Evolutionary conservation across 768 basidiomycete genomes (phyloP), one percentile per base, ranked within the genome.

Genomic region (Leccinum fibrillosum): DNA sequence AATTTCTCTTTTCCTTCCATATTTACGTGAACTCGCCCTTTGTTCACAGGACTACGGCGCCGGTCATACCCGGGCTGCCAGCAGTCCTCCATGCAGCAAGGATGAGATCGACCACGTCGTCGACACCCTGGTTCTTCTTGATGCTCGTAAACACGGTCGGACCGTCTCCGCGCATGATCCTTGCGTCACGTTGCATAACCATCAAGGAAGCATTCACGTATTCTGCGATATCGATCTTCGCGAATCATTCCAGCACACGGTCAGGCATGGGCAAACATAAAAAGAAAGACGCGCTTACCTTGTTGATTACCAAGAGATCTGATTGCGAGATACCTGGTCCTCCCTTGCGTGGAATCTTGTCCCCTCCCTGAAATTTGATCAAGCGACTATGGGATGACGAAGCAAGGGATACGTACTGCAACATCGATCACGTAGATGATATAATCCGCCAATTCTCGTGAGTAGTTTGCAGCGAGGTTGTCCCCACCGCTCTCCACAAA

Each of bases 291-390:
- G 42, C 32, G 3, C 54, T 26, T 34, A 88, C 95, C 82, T 99
- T 99, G 79, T 98, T 98, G 65, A 98, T 85, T 25, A 99, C 85
- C 54, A 99, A 77, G 11, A 99, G 77, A 75, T 98, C 97, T 1
- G 94, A 96, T 68, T 94, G 90, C 1, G 94, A 94, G 64, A 99
- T 98, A 10, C 96, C 97, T 2, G 96, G 97, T 1, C 96, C 97
- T 5, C 97, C 96, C 77, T 99, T 99, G 23, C 96, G 81, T 21
- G 97, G 97, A 62, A 99, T 95, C 75, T 99, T 99, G 76, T 99
- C 96, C 1, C 96, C 96, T 10, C 97, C 96, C 89, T 91, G 61
- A 32, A 50, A 59, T 42, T n/a, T n/a, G 23, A 58, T 55, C 49
- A 63, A 37, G 32, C 32, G 51, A 52, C 15, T 26, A 17, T 52